A percentile compares a stretch with the other conserved stretches of the same genome.
These are phyloP conservation scores for Mallotus nudiflorus DNA, from an alignment of 345 rosid genomes.

Conservation along the genomic window DNA sequence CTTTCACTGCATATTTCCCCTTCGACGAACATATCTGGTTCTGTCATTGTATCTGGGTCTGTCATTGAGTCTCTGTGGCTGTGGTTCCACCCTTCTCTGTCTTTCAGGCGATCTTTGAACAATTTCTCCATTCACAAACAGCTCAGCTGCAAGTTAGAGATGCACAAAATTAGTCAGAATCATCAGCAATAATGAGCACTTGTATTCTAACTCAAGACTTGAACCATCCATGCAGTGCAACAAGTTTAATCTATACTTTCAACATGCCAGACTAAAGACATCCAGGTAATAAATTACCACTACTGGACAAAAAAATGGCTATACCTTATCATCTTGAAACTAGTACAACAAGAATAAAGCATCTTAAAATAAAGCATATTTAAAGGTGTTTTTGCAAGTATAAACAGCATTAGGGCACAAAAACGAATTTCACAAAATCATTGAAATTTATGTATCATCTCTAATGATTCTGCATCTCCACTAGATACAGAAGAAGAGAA, in stretches of 20 bases:
- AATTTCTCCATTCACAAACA: constrained; percentile 92
- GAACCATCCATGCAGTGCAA: background rate
- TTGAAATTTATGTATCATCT: constrained; percentile 9
- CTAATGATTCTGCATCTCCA: constrained; percentile 27
- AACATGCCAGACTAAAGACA: background rate
- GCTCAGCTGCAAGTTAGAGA: constrained; percentile 62
- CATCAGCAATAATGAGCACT: background rate
- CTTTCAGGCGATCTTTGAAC: constrained; percentile 94
- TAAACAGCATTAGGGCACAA: background rate
- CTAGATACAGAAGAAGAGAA: constrained; percentile 15
- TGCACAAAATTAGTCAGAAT: background rate
- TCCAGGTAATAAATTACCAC: background rate
- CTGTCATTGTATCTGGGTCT: constrained; percentile 98
- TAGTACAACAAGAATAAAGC: too few relatives aligned
- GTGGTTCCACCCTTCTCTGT: constrained; percentile 89
- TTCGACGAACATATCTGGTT: constrained; percentile 83
- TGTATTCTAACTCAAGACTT: background rate
- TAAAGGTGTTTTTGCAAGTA: background rate
- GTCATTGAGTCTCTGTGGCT: constrained; percentile 90
- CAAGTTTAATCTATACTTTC: background rate
- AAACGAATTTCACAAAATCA: background rate
- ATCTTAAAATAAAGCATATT: too few relatives aligned
- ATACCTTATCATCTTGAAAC: too few relatives aligned
- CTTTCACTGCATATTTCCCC: constrained; percentile 62
- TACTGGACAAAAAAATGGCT: too few relatives aligned